Evolutionary conservation across 1,284 basidiomycete species (phyloP), one percentile per base, ranked within the genome.

Genomic region (Microbotryum saponariae): DNA sequence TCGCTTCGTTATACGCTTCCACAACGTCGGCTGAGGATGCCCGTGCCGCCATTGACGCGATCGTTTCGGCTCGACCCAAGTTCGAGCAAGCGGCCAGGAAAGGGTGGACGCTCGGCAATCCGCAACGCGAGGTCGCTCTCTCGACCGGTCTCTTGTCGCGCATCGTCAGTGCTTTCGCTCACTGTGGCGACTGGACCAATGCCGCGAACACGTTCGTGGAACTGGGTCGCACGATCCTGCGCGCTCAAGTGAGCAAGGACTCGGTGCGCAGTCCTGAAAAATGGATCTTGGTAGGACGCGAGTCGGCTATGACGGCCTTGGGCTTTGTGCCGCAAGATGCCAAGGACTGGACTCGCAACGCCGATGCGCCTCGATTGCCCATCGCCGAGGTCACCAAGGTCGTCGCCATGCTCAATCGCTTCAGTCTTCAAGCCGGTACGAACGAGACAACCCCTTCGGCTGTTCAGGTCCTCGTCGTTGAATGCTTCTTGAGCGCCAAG

Each of bases 91-190:
- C 61, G 16, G 48, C 58, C 45, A 59, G 48, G n/a, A 51, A 59
- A 54, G 29, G 51, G 4, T 58, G 62, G 12, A 49, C 50, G 45
- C 27, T 65, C 18, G 51, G 20, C 9, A 31, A 27, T 42, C 29
- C 29, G 16, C 44, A n/a, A n/a, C 18, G 23, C 37, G 27, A 42
- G 3, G 51, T 45, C 37, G 54, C 54, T 42, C 58, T 54, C 21
- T 69, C 67, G 59, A 63, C 65, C 21, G 67, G 67, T 4, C 45
- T 66, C 14, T 51, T 63, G 18, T 16, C n/a, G 2, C 60, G 67
- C 27, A 60, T 69, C 27, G 21, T 47, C 6, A n/a, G 27, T 23
- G 58, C 54, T 3, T 23, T 54, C 37, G 67, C 59, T 16, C 18
- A 46, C n/a, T n/a, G 31, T 44, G 60, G 61, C 3, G 56, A 58